Evolutionary conservation across 352 stramenopile genomes (phyloP), one percentile per base, ranked within the genome.

Genomic region (Globisporangium abappressorium): DNA sequence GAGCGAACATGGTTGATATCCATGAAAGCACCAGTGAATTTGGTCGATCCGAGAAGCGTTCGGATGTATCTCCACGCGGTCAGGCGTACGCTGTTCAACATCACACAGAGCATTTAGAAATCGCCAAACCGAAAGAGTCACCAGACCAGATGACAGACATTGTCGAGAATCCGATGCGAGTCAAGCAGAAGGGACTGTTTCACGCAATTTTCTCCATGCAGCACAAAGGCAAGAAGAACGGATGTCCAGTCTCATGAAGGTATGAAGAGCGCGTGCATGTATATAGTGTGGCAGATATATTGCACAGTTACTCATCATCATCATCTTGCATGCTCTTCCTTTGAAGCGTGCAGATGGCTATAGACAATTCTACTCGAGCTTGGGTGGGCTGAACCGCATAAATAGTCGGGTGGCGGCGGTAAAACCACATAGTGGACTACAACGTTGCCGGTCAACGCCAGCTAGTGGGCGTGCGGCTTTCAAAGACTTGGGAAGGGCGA

Each of bases 401-500:
- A 70, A 65, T 66, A 65, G 11, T 61, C 30, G 55, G 15, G 24
- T 34, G 15, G 3, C 8, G 33, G 33, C 28, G 55, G 5, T 46
- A 60, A 43, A 59, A 41, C 28, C 28, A 43, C 55, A 46, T 18
- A 28, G 20, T 28, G 28, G 7, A 15, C 34, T 33, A 22, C 34
- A 56, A 24, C 22, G 34, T 33, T 26, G 41, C n/a, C 18, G 28
- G 57, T 20, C 20, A 24, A 36, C 38, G 55, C 8, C 43, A 47
- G 22, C 26, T 22, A 20, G 36, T 6, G 5, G 41, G 30, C 41
- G 57, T 12, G 11, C 64, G 55, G 41, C 41, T 24, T 6, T 15
- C 55, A 14, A 65, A 65, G 9, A 61, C 53, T 71, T 64, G 53
- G 70, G 62, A 76, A 3, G 68, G 69, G 22, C 78, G 66, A 36